Conservation (phyloP, 2,329 filamentous ascomycete genomes). For the Periconia sp. region DNA sequence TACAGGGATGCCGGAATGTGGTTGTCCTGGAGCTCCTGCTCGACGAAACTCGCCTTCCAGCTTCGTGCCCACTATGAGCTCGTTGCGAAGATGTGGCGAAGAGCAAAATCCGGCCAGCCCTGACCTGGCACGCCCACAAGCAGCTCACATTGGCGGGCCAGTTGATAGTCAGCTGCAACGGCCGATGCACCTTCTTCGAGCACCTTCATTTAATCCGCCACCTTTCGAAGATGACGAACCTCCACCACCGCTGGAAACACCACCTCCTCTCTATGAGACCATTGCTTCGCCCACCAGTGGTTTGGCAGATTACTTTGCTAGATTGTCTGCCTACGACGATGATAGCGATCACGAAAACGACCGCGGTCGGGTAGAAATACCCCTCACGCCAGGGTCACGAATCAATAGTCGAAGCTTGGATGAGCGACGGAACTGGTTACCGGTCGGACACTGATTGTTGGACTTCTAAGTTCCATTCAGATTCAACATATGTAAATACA, state of each 20-base stretch:
- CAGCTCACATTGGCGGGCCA: slow-evolving; percentile 49
- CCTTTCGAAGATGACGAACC: slow-evolving; percentile 81
- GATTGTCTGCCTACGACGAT: slow-evolving; percentile 67
- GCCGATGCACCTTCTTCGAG: slow-evolving; percentile 81
- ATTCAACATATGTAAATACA: neutral
- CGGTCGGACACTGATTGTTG: slow-evolving; percentile 37
- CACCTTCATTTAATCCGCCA: slow-evolving; percentile 85
- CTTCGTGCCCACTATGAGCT: slow-evolving; percentile 60
- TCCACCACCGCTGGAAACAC: slow-evolving; percentile 73
- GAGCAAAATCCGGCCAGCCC: slow-evolving; percentile 39
- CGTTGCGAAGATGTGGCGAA: slow-evolving; percentile 45
- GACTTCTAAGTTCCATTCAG: neutral
- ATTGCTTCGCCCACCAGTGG: slow-evolving; percentile 72
- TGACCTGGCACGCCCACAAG: slow-evolving; percentile 54
- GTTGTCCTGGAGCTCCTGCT: slow-evolving; percentile 66
- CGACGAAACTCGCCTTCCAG: slow-evolving; percentile 52
- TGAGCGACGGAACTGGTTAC: slow-evolving; percentile 59
- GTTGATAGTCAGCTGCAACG: slow-evolving; percentile 56
- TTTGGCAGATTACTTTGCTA: slow-evolving; percentile 83
- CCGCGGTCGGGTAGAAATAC: slow-evolving; percentile 55
- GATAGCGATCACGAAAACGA: slow-evolving; percentile 57
- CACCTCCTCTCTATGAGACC: slow-evolving; percentile 80
- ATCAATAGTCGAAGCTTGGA: slow-evolving; percentile 65
- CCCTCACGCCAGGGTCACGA: slow-evolving; percentile 64
- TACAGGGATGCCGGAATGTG: slow-evolving; percentile 55